Conservation (phyloP, 192 early-diverging fungal genomes). For the Backusella mclennaniae region DNA sequence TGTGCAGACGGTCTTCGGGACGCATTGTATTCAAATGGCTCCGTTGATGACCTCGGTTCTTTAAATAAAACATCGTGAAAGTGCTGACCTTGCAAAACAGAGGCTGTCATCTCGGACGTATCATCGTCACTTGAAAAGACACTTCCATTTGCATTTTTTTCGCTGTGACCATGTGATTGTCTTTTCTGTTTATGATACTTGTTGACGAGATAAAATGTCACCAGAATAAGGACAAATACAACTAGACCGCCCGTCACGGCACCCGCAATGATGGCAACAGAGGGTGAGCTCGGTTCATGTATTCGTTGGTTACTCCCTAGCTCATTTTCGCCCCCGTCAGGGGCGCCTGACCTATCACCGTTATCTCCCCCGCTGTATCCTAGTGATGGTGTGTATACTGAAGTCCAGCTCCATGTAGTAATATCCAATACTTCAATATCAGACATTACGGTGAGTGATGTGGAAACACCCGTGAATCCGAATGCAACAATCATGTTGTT, state of each 20-base stretch:
- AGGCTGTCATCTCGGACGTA: neutral
- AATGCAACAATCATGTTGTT: slow-evolving; percentile 39
- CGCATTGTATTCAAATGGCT: slow-evolving; percentile 7
- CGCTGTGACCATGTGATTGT: neutral
- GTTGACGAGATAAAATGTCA: slow-evolving; percentile 16
- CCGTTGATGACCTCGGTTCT: neutral
- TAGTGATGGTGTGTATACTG: slow-evolving; percentile 18
- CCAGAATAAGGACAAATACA: slow-evolving; percentile 19
- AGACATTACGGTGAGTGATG: slow-evolving; percentile 28
- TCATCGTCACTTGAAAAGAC: neutral
- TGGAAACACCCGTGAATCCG: slow-evolving; percentile 37
- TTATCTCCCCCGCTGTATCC: neutral
- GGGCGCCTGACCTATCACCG: neutral
- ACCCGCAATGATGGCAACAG: slow-evolving; percentile 19
- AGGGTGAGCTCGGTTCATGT: neutral
- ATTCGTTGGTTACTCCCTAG: neutral
- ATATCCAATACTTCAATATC: slow-evolving; percentile 34
- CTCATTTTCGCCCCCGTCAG: neutral
- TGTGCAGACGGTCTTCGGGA: slow-evolving; percentile 7
- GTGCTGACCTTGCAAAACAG: neutral
- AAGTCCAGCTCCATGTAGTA: slow-evolving; percentile 34
- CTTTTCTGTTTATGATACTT: slow-evolving; percentile 6
- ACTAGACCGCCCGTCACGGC: slow-evolving; percentile 20
- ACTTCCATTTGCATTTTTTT: neutral
- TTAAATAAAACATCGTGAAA: neutral